Evolutionary conservation across 306 rosid genomes (phyloP).

Genomic region (Cucumis cinereus): DNA sequence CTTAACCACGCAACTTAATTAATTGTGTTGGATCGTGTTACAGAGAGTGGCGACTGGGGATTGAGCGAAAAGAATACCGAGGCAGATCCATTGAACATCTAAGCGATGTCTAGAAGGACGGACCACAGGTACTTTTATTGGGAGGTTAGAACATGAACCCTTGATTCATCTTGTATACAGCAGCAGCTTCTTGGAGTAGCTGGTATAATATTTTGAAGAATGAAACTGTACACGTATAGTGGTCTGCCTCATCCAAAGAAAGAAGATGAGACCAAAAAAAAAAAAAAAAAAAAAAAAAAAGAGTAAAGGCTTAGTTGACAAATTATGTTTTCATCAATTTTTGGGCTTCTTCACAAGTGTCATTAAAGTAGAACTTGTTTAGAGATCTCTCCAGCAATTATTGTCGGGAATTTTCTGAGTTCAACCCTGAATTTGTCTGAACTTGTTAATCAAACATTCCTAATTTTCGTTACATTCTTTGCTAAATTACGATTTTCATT

Average conservation of each 20-base stretch:
- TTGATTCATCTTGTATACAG: constrained; percentile 14
- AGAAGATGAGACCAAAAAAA: neutral
- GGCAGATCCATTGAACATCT: constrained; percentile 69
- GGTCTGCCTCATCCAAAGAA: constrained; percentile 7
- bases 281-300: neutral
- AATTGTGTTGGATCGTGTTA: constrained; percentile 9
- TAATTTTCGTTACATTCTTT: neutral
- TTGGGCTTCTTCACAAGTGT: constrained; percentile 1
- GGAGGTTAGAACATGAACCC: constrained; percentile 14
- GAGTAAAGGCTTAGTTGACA: neutral
- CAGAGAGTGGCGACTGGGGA: constrained; percentile 67
- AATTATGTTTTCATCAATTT: neutral
- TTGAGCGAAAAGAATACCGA: constrained; percentile 54
- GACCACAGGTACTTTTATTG: constrained; percentile 7
- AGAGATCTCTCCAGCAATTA: constrained; percentile 2
- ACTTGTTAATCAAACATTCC: constrained; percentile 1
- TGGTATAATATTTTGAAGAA: constrained; percentile 7
- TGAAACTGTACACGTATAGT: constrained; percentile 10
- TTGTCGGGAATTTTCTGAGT: neutral
- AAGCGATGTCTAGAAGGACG: constrained; percentile 15
- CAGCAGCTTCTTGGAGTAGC: constrained; percentile 11
- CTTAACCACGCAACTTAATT: neutral
- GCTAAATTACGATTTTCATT: too few relatives aligned
- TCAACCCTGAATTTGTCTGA: neutral
- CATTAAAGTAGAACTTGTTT: constrained; percentile 5